phyloP scores from a whole-genome alignment of 371 early-diverging fungal genomes.

The Mucor lusitanicus region DNA sequence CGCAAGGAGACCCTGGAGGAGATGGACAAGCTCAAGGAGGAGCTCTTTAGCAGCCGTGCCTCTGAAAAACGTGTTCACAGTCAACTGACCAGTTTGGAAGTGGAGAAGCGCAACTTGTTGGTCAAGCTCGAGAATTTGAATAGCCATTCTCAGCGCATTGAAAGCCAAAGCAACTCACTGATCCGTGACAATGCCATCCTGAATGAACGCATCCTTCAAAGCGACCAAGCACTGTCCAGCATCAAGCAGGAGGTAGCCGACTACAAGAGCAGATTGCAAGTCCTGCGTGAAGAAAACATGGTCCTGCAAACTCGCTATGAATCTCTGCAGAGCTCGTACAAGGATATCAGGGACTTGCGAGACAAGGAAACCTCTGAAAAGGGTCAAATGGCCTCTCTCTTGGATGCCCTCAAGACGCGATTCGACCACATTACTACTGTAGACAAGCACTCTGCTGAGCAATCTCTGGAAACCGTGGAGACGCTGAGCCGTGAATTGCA shows the following conservation, averaged over 20 bases:
- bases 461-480: slow-evolving; percentile 4
- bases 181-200: neutral
- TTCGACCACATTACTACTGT: neutral
- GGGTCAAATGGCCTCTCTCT: slow-evolving; percentile 1
- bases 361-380: neutral
- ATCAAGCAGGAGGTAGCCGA: neutral
- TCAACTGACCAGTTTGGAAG: neutral
- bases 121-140: neutral
- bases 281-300: slow-evolving; percentile 5
- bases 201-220: neutral
- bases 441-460: neutral
- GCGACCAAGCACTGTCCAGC: neutral
- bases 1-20: slow-evolving; percentile 3
- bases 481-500: slow-evolving; percentile 12
- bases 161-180: slow-evolving; percentile 3
- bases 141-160: neutral
- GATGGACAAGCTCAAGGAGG: slow-evolving; percentile 7
- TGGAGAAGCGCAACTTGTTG: neutral
- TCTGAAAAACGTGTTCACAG: slow-evolving; percentile 1
- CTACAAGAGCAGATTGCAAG: neutral
- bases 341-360: neutral
- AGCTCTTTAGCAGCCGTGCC: neutral
- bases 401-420: slow-evolving; percentile 9
- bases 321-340: neutral
- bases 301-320: neutral